Conservation (phyloP, 371 early-diverging fungal genomes). For the Mortierella sp. region DNA sequence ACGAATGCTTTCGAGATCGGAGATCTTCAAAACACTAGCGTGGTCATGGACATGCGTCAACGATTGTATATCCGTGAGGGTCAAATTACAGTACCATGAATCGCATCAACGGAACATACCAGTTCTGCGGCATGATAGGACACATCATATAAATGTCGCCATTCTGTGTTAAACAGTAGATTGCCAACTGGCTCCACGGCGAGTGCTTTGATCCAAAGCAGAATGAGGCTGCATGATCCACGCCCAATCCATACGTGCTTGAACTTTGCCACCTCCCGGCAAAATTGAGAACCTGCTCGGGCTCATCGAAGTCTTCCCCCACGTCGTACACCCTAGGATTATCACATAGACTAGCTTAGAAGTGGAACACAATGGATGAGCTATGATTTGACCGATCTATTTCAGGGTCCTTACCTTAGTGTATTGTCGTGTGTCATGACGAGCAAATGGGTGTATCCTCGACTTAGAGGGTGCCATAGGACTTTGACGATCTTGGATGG, state of each 20-base stretch:
- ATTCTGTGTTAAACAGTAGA: constrained; percentile 61
- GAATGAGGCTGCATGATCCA: constrained; percentile 61
- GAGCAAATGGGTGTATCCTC: constrained; percentile 43
- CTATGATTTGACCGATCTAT: not conserved
- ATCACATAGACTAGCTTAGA: too few relatives aligned
- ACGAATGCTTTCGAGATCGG: constrained; percentile 34
- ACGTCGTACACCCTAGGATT: constrained; percentile 61
- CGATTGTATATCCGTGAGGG: too few relatives aligned
- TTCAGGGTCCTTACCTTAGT: constrained; percentile 18
- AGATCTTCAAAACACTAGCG: constrained; percentile 16
- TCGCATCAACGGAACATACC: constrained; percentile 41
- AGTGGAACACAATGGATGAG: not conserved
- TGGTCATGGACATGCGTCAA: too few relatives aligned
- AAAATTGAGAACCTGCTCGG: constrained; percentile 60
- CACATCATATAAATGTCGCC: constrained; percentile 64
- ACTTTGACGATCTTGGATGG: constrained; percentile 47
- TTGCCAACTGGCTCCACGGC: constrained; percentile 62
- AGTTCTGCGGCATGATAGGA: constrained; percentile 61
- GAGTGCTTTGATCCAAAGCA: constrained; percentile 57
- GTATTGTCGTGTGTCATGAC: constrained; percentile 44
- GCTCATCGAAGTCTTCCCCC: constrained; percentile 55
- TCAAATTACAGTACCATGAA: too few relatives aligned
- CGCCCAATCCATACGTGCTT: constrained; percentile 52
- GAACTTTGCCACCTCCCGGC: constrained; percentile 24
- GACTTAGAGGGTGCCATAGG: constrained; percentile 53